These are phyloP conservation scores for Boechera stricta DNA, from an alignment of 345 rosid genomes.

Conservation along the genomic window DNA sequence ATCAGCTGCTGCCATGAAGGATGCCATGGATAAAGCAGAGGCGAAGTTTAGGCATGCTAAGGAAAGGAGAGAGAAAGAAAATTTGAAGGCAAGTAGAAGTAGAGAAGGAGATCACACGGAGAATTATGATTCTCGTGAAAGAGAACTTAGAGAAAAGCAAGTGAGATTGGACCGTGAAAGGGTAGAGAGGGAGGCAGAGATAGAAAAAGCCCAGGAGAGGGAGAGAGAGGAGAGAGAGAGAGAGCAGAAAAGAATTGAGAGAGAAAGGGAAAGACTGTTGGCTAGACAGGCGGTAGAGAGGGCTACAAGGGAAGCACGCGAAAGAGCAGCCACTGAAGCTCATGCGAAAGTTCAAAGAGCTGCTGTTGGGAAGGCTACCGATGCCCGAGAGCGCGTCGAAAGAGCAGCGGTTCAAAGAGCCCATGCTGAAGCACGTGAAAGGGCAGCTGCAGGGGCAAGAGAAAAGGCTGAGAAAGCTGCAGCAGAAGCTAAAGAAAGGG, in stretches of 20 bases:
- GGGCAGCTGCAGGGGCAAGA: constrained; percentile 86
- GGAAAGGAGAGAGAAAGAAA: constrained; percentile 84
- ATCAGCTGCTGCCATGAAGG: constrained; percentile 97
- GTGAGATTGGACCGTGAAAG: constrained; percentile 60
- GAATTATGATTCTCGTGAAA: constrained; percentile 64
- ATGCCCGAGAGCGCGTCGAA: constrained; percentile 88
- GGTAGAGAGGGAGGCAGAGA: constrained; percentile 63
- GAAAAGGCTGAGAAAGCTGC: constrained; percentile 90
- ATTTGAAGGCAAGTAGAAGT: constrained; percentile 67
- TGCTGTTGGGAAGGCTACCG: constrained; percentile 82
- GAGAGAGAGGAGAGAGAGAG: constrained; percentile 54
- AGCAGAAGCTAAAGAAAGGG: constrained; percentile 87
- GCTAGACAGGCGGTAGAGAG: constrained; percentile 95
- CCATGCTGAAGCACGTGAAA: constrained; percentile 96
- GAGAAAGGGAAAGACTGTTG: constrained; percentile 72
- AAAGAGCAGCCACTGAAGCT: constrained; percentile 92
- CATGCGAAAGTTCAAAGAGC: constrained; percentile 84
- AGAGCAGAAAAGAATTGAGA: constrained; percentile 58
- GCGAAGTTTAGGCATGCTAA: constrained; percentile 87
- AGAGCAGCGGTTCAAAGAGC: constrained; percentile 94
- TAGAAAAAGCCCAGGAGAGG: constrained; percentile 63
- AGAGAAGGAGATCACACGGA: constrained; percentile 67
- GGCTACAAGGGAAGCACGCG: constrained; percentile 97
- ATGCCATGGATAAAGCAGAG: constrained; percentile 98
- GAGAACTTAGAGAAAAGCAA: constrained; percentile 66